Percentiles rank a stretch among this genome's conserved stretches.
Evolutionary conservation across 2,329 filamentous ascomycete species (phyloP).

Genomic region (Xylaria sp.): DNA sequence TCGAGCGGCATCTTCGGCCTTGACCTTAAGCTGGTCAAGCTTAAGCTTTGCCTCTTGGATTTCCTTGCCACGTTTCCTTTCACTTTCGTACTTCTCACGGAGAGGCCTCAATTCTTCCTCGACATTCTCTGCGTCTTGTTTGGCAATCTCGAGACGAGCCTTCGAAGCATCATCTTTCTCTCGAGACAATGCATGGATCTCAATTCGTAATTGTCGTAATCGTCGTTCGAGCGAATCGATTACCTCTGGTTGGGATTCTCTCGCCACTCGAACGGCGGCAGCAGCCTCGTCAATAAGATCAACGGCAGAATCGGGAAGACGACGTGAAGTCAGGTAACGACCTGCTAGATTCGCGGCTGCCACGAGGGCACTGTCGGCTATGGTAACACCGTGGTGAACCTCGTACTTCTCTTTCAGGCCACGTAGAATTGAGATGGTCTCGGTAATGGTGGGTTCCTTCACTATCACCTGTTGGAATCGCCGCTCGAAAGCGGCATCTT

Average conservation of each 20-base stretch:
- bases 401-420: conserved; percentile 98
- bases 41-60: conserved; percentile 97
- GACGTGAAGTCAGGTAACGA: conserved; percentile 88
- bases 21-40: conserved; percentile 89
- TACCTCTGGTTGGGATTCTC: conserved; percentile 95
- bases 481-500: conserved; percentile 96
- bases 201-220: conserved; percentile 91
- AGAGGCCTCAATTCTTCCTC: conserved; percentile 92
- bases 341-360: conserved; percentile 90
- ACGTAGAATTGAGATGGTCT: conserved; percentile 98
- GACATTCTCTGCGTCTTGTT: conserved; percentile 91
- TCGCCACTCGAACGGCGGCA: conserved; percentile 92
- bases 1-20: conserved; percentile 92
- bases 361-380: conserved; percentile 93
- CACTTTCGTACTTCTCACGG: conserved; percentile 93
- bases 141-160: conserved; percentile 81
- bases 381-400: conserved; percentile 97
- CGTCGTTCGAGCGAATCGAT: conserved; percentile 94
- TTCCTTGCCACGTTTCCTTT: conserved; percentile 89
- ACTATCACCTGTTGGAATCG: conserved; percentile 98
- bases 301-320: conserved; percentile 95
- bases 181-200: conserved; percentile 93
- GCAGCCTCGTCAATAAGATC: conserved; percentile 97
- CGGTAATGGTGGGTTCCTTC: conserved; percentile 87
- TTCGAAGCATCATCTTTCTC: conserved; percentile 96